Conservation (phyloP, 2,329 filamentous ascomycete genomes). For the Thermomyces lanuginosus region DNA sequence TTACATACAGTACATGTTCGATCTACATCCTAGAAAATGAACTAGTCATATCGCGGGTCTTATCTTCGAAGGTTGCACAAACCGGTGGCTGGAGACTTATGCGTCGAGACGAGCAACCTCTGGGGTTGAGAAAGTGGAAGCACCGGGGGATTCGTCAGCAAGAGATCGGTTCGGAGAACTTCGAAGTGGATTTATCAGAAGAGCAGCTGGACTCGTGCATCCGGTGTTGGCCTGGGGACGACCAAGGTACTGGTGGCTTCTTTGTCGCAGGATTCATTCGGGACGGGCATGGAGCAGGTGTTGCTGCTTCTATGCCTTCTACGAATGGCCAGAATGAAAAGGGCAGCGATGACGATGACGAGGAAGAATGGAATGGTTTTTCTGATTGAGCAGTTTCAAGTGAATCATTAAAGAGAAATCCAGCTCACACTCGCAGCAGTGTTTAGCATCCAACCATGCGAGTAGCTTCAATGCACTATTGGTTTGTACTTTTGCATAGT, state of each 20-base stretch:
- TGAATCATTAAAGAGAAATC: too few relatives aligned
- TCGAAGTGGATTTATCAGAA: conserved; percentile 25
- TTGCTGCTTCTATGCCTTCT: conserved; percentile 6
- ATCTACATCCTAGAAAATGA: conserved; percentile 82
- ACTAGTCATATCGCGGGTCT: conserved; percentile 55
- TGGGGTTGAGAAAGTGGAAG: conserved; percentile 60
- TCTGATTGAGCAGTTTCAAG: too few relatives aligned
- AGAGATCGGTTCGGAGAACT: conserved; percentile 2
- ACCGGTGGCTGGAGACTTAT: conserved; percentile 63
- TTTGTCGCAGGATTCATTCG: conserved; percentile 80
- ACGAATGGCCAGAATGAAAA: conserved; percentile 7
- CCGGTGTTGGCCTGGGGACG: conserved; percentile 63
- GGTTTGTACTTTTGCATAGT: too few relatives aligned
- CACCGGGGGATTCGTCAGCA: conserved; percentile 39
- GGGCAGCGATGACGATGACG: conserved; percentile 13
- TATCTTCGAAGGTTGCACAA: conserved; percentile 50
- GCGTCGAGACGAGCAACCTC: conserved; percentile 52
- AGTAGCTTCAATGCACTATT: too few relatives aligned
- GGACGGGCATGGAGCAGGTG: conserved; percentile 30
- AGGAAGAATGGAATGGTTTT: conserved; percentile 32
- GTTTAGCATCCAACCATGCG: too few relatives aligned
- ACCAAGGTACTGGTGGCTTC: conserved; percentile 80
- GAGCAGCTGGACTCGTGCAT: conserved; percentile 55
- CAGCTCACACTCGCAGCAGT: too few relatives aligned
- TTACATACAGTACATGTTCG: conserved; percentile 92